These are phyloP conservation scores for Acer negundo DNA, from an alignment of 345 rosid species.

Conservation along the genomic window DNA sequence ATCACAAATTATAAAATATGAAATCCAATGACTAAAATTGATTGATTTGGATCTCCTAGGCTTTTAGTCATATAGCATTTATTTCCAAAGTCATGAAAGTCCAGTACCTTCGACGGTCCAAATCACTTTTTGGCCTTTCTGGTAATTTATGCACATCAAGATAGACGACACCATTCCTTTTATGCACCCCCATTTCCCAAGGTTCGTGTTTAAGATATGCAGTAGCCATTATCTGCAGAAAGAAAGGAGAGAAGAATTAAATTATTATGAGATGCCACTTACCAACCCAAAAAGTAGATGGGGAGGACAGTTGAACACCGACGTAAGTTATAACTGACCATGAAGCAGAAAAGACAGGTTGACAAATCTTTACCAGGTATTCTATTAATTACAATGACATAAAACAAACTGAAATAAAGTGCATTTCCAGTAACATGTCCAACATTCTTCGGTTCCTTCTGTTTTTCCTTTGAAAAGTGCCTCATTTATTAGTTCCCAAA, in stretches of 20 bases:
- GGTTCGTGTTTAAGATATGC: conserved; percentile 84
- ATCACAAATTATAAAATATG: neutral
- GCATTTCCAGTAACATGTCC: neutral
- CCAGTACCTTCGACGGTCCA: conserved; percentile 81
- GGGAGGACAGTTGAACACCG: neutral
- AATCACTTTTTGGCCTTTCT: conserved; percentile 78
- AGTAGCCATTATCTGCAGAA: conserved; percentile 74
- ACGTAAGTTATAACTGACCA: neutral
- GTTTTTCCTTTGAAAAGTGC: neutral
- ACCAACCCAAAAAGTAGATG: neutral
- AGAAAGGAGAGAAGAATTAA: conserved; percentile 13
- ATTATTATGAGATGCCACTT: neutral
- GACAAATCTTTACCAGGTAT: neutral
- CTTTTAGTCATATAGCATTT: neutral
- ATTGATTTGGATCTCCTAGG: neutral
- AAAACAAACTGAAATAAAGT: neutral
- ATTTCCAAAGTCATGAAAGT: neutral
- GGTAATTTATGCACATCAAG: conserved; percentile 95
- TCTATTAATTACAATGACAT: neutral
- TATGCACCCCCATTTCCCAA: conserved; percentile 99
- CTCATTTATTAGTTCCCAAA: neutral
- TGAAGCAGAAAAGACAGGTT: too few relatives aligned
- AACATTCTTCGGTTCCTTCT: neutral
- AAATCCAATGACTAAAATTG: neutral
- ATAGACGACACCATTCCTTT: conserved; percentile 91